These are phyloP conservation scores for Cinchona pubescens DNA, from an alignment of 257 asterid species.

Conservation along the genomic window DNA sequence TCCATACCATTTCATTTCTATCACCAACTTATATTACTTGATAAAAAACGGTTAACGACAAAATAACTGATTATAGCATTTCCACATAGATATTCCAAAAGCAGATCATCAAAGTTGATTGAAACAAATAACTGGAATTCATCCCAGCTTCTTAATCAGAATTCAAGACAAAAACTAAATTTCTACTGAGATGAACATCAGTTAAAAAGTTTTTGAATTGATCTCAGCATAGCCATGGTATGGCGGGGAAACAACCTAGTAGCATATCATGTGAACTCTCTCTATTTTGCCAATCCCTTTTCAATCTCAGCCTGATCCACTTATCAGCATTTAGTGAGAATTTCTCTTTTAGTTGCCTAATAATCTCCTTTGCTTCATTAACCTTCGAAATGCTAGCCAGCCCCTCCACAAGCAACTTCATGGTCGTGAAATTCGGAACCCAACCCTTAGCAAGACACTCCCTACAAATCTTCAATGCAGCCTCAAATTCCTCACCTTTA, in stretches of 20 bases:
- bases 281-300: slow-evolving; percentile 54
- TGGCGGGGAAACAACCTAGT: neutral
- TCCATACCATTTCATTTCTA: neutral
- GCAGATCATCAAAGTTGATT: neutral
- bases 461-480: slow-evolving; percentile 46
- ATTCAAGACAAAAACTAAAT: neutral
- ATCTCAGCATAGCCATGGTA: slow-evolving; percentile 2
- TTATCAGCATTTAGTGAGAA: slow-evolving; percentile 45
- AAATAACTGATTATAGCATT: neutral
- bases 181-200: neutral
- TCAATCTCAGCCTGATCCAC: slow-evolving; percentile 80
- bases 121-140: neutral
- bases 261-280: slow-evolving; percentile 20
- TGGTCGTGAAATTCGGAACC: slow-evolving; percentile 64
- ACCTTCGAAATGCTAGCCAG: slow-evolving; percentile 52
- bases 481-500: slow-evolving; percentile 51
- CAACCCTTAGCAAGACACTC: slow-evolving; percentile 57
- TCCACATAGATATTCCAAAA: neutral
- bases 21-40: neutral
- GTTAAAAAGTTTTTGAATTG: neutral
- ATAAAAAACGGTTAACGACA: neutral
- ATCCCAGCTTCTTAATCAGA: neutral
- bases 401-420: slow-evolving; percentile 76
- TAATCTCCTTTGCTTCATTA: slow-evolving; percentile 58
- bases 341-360: slow-evolving; percentile 53